Evolutionary conservation across 225 moss, liverwort and hornwort genomes (phyloP), one percentile per base, ranked within the genome.

Genomic region (Takakia lepidozioides): DNA sequence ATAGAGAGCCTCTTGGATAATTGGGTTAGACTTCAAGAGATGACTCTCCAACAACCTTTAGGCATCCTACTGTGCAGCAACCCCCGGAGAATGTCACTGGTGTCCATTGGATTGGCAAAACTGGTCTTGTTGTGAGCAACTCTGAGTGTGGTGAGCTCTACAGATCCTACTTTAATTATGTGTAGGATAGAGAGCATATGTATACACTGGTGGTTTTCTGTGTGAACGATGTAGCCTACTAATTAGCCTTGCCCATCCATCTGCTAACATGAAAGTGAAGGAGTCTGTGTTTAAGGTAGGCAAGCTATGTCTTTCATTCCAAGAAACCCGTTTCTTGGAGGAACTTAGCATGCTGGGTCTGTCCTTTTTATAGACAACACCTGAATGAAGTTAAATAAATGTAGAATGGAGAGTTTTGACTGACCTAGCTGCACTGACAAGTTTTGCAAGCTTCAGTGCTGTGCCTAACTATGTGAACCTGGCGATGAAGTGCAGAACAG

Each of bases 21-120:
- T 28, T 88, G 88, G 88, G 88, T 88, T 17, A 17, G 21, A 43
- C 7, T 16, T 43, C 9, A 21, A 7, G 8, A 43, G 18, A 43
- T 7, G 0, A 21, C 16, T 43, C 9, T 17, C 8, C 7, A 43
- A 8, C 43, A 61, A 60, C 11, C 10, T 32, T 21, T 19, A 25
- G 29, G 18, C 35, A 34, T 64, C 19, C 61, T 49, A 7, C 49
- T 55, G 23, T 20, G n/a, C 20, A 35, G 60, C 46, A 38, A 54
- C 42, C 42, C 52, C 39, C 64, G 38, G 34, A 49, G 29, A 36
- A 38, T 14, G 11, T 66, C 22, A 52, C 58, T 45, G 81, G 86
- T 38, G 65, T 93, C 57, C 68, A 86, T 46, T 84, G 93, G 88
- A 84, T 93, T 64, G 86, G 93, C 32, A 60, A 63, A 43, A 81